Conservation (phyloP, 2,329 filamentous ascomycete species). For the Corinectria fuckeliana region DNA sequence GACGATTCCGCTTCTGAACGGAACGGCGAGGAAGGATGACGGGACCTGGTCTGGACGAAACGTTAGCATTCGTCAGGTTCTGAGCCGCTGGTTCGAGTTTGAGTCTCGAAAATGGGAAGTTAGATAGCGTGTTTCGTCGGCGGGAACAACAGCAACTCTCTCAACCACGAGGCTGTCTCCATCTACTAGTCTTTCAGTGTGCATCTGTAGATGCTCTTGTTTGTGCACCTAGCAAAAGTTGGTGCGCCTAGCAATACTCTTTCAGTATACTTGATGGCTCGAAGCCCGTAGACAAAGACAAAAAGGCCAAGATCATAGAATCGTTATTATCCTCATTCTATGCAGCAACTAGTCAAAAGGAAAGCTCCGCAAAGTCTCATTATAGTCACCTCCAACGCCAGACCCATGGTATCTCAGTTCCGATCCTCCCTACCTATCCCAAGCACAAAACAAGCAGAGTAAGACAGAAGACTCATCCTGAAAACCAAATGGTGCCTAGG, state of each 20-base stretch:
- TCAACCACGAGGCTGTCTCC: background rate
- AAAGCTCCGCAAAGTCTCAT: conserved; percentile 28
- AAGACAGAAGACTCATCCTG: background rate
- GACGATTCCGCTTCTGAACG: conserved; percentile 67
- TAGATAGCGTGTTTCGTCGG: background rate
- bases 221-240: too few relatives aligned
- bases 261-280: background rate
- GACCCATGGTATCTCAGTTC: conserved; percentile 45
- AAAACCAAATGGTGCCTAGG: conserved; percentile 9
- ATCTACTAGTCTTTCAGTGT: too few relatives aligned
- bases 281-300: background rate
- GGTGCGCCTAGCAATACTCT: background rate
- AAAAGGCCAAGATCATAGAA: conserved; percentile 3
- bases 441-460: conserved; percentile 19
- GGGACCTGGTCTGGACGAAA: conserved; percentile 64
- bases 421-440: conserved; percentile 21
- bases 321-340: conserved; percentile 17
- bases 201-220: too few relatives aligned
- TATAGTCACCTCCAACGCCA: conserved; percentile 45
- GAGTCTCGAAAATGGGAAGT: conserved; percentile 13
- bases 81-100: conserved; percentile 68
- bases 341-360: conserved; percentile 10
- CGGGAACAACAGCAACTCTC: background rate
- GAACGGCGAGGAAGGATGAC: conserved; percentile 58
- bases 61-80: conserved; percentile 62